Evolutionary conservation across 306 rosid species (phyloP), one percentile per base, ranked within the genome.

Genomic region (Medicago lupulina): DNA sequence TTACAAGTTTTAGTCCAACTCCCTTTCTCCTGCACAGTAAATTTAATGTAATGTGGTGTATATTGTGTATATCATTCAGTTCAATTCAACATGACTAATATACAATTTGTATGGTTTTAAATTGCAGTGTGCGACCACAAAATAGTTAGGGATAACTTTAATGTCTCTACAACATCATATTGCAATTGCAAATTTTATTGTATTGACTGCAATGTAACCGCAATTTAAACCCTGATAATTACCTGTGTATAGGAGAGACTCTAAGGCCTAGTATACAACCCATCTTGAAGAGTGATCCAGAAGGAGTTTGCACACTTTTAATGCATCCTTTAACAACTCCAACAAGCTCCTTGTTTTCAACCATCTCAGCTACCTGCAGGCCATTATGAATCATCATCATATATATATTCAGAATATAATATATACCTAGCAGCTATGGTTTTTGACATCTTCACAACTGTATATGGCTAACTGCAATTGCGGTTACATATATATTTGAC

Each of bases 301-400:
- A 76, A 46, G 65, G 64, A 82, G 88, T 85, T 60, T 58, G 70
- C 77, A 91, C 79, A 79, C 75, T 82, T 88, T 86, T 88, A 74
- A 89, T 83, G 82, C 97, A 89, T 65, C 95, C 97, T 34, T 88
- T 78, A 85, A 89, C 88, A 38, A 89, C 93, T 13, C 95, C 97
- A 1, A 89, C 97, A 77, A 91, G 82, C 76, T 89, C 88, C 59
- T 69, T 62, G 31, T 64, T 88, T 75, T 91, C 90, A 41, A 81
- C 80, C 77, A 85, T 64, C 89, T 89, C 95, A 49, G 91, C 97
- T 34, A 89, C 90, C 95, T 91, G 74, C 40, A 70, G 25, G 74
- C 39, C 76, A 79, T 72, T 80, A 59, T 57, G 49, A 72, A 65
- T 47, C 53, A 59, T 34, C 23, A 58, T 58, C n/a, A 21, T 12